Evolutionary conservation across 2,329 filamentous ascomycete species (phyloP), one percentile per base, ranked within the genome.

Genomic region (Cladosporium sp.): DNA sequence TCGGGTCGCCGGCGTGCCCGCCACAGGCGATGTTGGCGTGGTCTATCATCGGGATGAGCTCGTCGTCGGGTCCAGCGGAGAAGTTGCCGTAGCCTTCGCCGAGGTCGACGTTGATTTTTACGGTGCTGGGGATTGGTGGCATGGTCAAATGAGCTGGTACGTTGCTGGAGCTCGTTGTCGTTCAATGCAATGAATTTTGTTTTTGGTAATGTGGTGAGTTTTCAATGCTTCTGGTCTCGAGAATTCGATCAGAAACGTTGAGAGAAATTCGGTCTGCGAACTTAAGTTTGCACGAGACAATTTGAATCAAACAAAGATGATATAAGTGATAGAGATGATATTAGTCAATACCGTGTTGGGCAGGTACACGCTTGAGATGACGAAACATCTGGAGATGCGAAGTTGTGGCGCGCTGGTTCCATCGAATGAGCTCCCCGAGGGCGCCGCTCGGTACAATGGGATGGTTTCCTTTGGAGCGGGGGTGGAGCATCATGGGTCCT

Each of bases 11-110:
- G 27, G 59, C 61, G 47, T 64, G 61, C 37, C 62, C 61, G 42
- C 69, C 68, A 59, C 80, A 85, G 7, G 81, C 82, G 24, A 85
- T 69, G 57, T 84, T 84, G 15, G 80, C 82, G 59, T 79, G 75
- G 60, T 84, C 80, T 56, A 84, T 81, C 37, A 82, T 66, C 2
- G 77, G 77, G 52, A 85, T 79, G 12, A 85, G 66, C 50, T 84
- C 79, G 43, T 80, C 75, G 55, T 84, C 81, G 3, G 80, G 80
- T 15, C 80, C 80, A 60, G 71, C 69, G 51, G 68, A 70, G 66
- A 69, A 74, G 61, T 73, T 74, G 36, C 76, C 76, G 51, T 77
- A 78, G 20, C 59, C 76, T 60, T 79, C 77, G 6, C 77, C 77
- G 51, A 80, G 70, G 57, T 79, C 76, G 47, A 75, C 73, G 54